Percentiles rank a stretch among this genome's conserved stretches.
These are phyloP conservation scores for Penicillium sclerotigenum DNA, from an alignment of 2,329 filamentous ascomycete genomes.

Conservation along the genomic window DNA sequence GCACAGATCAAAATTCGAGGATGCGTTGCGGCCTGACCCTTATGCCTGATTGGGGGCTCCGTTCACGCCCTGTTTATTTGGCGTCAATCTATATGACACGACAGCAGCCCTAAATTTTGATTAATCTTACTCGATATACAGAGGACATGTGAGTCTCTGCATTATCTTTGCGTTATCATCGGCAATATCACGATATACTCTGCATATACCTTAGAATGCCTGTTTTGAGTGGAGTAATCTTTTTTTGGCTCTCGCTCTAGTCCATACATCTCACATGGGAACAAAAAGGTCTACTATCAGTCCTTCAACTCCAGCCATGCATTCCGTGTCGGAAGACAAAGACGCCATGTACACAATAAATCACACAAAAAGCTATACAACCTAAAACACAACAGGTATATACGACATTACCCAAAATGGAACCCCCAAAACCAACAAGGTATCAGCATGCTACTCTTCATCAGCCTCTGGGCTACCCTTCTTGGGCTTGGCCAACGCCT, in stretches of 20 bases:
- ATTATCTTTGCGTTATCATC: neutral
- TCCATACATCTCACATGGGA: slow-evolving; percentile 7
- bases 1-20: slow-evolving; percentile 22
- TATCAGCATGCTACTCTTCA: slow-evolving; percentile 24
- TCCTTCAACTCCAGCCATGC: slow-evolving; percentile 35
- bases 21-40: slow-evolving; percentile 28
- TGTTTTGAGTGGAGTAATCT: slow-evolving; percentile 13
- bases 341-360: slow-evolving; percentile 33
- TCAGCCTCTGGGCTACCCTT: slow-evolving; percentile 37
- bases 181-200: neutral
- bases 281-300: slow-evolving; percentile 11
- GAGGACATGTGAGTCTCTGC: neutral
- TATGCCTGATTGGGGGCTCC: slow-evolving; percentile 24
- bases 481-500: slow-evolving; percentile 56
- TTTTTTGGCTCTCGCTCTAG: slow-evolving; percentile 5
- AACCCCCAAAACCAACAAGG: slow-evolving; percentile 9
- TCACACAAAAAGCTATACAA: slow-evolving; percentile 18
- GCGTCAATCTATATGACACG: slow-evolving; percentile 6
- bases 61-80: slow-evolving; percentile 6
- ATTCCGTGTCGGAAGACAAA: slow-evolving; percentile 26
- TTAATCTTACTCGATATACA: neutral
- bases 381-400: slow-evolving; percentile 14
- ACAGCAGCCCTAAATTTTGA: neutral
- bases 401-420: slow-evolving; percentile 9
- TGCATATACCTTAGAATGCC: neutral